Base-by-base conservation (phyloP, 1,284 basidiomycete genomes). In the Apiotrichum gracile region DNA sequence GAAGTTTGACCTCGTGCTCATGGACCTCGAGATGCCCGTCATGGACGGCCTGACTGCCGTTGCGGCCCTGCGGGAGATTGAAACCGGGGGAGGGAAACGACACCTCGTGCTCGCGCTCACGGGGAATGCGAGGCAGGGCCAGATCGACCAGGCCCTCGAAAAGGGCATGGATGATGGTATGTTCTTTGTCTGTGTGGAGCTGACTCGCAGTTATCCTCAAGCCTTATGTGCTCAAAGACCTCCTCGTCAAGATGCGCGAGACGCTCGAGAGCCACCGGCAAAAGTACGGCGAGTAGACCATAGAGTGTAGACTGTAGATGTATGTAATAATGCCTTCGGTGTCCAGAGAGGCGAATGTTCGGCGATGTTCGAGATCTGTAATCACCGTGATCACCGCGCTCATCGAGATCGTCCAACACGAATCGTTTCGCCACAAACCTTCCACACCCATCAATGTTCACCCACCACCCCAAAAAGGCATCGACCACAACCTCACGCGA, bases 1-100 rank as follows among this genome's bases (percentile, higher is more conserved):
- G 24, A 14, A 14, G 14, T 63, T 57, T 47, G 61, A 63, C 43
- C 54, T 54, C 33, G 56, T 71, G 22, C 51, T 75, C n/a, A 69
- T 73, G 65, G 73, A 75, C 46, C 54, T 70, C 5, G 70, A 70
- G 46, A 72, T 72, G 70, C 70, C 72, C 26, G 61, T 52, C 37
- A 52, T 52, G 51, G 45, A 52, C 44, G 51, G 51, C 4, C 43
- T 53, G 16, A 48, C 45, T 9, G 54, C 58, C 3, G 49, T 48
- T 19, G 47, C 58, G 24, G 62, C 64, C 48, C 60, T 74, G 16
- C 52, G 73, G 31, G 61, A 59, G 35, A 60, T 66, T 44, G 71
- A 74, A 52, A 29, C 13, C 27, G 52, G 46, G 6, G 54, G 51
- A 0, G 72, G 68, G 1, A 35, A 51, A 22, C 40, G 51, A 3